These are phyloP conservation scores for Pleurozium schreberi DNA, from an alignment of 225 moss, liverwort and hornwort species.

Conservation along the genomic window DNA sequence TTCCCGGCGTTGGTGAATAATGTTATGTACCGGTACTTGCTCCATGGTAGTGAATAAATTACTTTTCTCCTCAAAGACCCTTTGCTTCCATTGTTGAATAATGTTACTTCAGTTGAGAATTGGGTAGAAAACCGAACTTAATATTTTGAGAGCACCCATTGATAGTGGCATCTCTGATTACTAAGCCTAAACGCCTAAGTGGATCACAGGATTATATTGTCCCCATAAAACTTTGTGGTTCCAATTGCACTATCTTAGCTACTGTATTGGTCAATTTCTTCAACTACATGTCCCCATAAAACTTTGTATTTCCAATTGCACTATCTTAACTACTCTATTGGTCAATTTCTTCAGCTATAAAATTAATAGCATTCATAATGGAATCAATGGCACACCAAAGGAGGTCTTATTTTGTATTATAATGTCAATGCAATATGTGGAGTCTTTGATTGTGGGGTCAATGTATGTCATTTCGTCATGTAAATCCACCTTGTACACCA, in stretches of 20 bases:
- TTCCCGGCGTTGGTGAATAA: no score
- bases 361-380: not conserved
- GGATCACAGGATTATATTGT: not conserved
- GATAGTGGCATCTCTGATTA: not conserved
- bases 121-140: not conserved
- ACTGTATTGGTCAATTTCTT: not conserved
- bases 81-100: not conserved
- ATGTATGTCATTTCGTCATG: not conserved
- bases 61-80: fast-evolving
- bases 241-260: not conserved
- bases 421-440: not conserved
- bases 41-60: no score
- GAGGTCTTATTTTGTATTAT: not conserved
- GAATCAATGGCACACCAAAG: no score
- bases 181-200: not conserved
- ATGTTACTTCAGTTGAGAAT: no score
- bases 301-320: not conserved
- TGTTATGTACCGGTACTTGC: not conserved
- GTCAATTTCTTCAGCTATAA: not conserved
- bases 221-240: not conserved
- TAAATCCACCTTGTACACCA: not conserved
- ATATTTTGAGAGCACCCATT: not conserved
- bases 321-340: not conserved
- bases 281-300: no score
- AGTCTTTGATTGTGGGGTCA: not conserved